phyloP scores from a whole-genome alignment of 2,329 filamentous ascomycete genomes.

The Pyrenophora tritici-repentis region DNA sequence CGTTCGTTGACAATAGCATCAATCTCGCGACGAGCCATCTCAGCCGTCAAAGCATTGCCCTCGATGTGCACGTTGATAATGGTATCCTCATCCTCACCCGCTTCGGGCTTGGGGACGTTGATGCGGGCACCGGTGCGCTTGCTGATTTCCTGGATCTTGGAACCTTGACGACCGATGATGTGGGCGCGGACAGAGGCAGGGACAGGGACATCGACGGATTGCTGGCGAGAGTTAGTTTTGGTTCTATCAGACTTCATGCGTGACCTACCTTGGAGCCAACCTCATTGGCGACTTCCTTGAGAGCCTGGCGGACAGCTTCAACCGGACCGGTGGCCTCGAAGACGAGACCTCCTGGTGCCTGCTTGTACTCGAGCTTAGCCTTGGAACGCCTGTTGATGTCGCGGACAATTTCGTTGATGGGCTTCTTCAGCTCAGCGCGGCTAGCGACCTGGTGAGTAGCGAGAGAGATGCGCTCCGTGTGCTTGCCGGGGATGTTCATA shows the following conservation, averaged over 20 bases:
- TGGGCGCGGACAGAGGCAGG: constrained; percentile 82
- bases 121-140: constrained; percentile 89
- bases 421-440: constrained; percentile 78
- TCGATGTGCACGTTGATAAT: constrained; percentile 87
- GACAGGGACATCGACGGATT: constrained; percentile 75
- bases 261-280: constrained; percentile 78
- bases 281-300: constrained; percentile 86
- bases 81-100: constrained; percentile 77
- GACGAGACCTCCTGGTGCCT: constrained; percentile 73
- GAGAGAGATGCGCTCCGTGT: constrained; percentile 76
- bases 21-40: constrained; percentile 82
- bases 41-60: constrained; percentile 86
- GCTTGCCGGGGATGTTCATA: constrained; percentile 80
- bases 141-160: constrained; percentile 87
- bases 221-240: constrained; percentile 49
- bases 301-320: constrained; percentile 81
- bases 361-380: constrained; percentile 78
- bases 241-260: background rate
- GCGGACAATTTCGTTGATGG: constrained; percentile 81
- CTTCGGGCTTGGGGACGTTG: constrained; percentile 81
- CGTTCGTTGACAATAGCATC: constrained; percentile 86
- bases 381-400: constrained; percentile 93
- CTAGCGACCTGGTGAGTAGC: constrained; percentile 77
- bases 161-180: constrained; percentile 91
- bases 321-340: constrained; percentile 86